Percentiles rank a stretch among this genome's conserved stretches.
Evolutionary conservation across 768 basidiomycete species (phyloP).

Genomic region (Mycena crocata): DNA sequence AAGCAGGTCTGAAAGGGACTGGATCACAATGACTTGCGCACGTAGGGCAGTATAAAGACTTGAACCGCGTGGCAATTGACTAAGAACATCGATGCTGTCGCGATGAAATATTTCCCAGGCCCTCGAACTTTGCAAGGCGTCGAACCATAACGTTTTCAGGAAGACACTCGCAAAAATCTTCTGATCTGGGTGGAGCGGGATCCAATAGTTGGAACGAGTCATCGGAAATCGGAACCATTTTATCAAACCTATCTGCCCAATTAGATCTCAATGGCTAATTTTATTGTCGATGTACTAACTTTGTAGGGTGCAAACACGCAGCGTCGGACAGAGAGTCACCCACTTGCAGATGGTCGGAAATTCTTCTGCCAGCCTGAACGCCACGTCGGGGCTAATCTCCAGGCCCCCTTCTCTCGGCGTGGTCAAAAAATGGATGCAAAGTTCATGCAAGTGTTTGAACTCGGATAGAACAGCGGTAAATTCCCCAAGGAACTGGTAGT

Average conservation of each 20-base stretch:
- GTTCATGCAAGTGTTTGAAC: slow-evolving; percentile 2
- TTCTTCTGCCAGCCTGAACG: not conserved
- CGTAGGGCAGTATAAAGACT: not conserved
- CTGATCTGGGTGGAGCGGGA: not conserved
- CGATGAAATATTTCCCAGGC: not conserved
- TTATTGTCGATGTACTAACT: not conserved
- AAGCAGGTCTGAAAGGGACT: not conserved
- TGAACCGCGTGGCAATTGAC: not conserved
- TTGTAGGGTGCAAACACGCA: slow-evolving; percentile 4
- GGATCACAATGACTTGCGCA: slow-evolving; percentile 1
- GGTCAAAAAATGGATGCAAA: not conserved
- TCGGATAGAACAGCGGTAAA: not conserved
- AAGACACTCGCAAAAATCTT: not conserved
- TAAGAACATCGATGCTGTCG: not conserved
- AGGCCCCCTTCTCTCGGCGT: too few species aligned
- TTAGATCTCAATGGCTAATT: not conserved
- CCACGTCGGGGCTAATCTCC: not conserved
- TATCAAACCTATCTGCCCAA: not conserved
- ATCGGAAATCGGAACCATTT: not conserved
- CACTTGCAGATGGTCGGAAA: not conserved
- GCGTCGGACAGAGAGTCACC: not conserved
- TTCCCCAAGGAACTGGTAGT: slow-evolving; percentile 8
- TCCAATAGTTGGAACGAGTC: slow-evolving; percentile 1
- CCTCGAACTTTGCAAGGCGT: not conserved
- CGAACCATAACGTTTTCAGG: not conserved